Evolutionary conservation across 2,329 filamentous ascomycete genomes (phyloP).

Genomic region (Fusarium verticillioides): DNA sequence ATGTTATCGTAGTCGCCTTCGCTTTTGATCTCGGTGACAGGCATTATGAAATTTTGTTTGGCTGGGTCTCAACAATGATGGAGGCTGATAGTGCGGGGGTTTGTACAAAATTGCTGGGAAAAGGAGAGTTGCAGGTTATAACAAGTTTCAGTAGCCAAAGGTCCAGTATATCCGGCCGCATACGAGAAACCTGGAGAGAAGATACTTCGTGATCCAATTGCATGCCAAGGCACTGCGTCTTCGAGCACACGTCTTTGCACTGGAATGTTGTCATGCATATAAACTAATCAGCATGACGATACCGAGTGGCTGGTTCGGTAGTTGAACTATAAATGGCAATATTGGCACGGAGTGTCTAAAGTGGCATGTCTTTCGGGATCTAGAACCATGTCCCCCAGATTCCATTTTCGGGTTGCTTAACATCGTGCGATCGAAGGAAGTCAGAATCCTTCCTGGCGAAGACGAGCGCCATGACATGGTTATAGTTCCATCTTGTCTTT

Average conservation of each 20-base stretch:
- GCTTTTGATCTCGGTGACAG: background rate
- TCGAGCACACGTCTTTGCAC: background rate
- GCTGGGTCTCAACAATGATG: rapidly evolving
- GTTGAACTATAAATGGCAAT: background rate
- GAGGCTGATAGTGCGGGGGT: no score
- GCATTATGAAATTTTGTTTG: background rate
- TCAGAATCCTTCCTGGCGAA: rapidly evolving
- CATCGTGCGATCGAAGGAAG: rapidly evolving
- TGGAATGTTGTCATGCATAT: background rate
- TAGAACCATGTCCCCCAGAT: background rate
- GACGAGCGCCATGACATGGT: rapidly evolving
- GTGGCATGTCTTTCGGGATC: background rate
- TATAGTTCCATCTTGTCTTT: rapidly evolving
- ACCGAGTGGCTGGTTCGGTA: no score
- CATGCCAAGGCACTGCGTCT: rapidly evolving
- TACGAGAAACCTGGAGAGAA: rapidly evolving
- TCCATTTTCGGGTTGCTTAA: background rate
- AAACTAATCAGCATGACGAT: rapidly evolving
- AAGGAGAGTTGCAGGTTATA: no score
- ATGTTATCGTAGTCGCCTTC: rapidly evolving
- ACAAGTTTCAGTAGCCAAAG: no score
- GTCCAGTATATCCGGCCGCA: no score
- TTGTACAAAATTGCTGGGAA: rapidly evolving
- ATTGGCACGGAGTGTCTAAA: rapidly evolving
- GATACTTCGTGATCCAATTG: background rate